Conservation (phyloP, 306 rosid genomes). For the Vigna angularis region DNA sequence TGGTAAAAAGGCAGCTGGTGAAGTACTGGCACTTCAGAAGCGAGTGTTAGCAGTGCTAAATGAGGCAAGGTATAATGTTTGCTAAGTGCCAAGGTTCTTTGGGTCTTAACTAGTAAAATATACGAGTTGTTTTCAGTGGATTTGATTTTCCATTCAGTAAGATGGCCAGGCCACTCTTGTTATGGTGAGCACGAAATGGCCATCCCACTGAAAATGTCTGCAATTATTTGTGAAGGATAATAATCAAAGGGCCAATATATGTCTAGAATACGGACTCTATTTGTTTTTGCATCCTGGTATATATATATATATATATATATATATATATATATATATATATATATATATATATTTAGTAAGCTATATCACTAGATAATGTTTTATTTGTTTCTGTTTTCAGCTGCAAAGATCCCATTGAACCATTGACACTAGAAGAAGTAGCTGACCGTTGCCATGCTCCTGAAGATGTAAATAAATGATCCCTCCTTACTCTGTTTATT, state of each 20-base stretch:
- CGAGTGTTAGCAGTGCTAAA: constrained; percentile 86
- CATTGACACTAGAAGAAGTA: constrained; percentile 50
- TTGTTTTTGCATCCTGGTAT: too few relatives aligned
- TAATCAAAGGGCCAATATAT: too few relatives aligned
- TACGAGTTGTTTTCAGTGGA: neutral
- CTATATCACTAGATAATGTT: constrained; percentile 11
- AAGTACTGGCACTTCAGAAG: constrained; percentile 93
- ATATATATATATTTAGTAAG: neutral
- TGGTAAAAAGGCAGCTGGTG: constrained; percentile 92
- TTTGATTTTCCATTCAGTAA: too few relatives aligned
- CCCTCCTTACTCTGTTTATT: neutral
- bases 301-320: too few relatives aligned
- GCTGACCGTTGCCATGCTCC: constrained; percentile 67
- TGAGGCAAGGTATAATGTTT: constrained; percentile 73
- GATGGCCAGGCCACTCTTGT: too few relatives aligned
- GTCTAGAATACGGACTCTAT: too few relatives aligned
- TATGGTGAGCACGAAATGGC: too few relatives aligned
- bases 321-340: too few relatives aligned
- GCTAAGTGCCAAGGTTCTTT: constrained; percentile 4
- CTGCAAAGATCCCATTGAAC: constrained; percentile 56
- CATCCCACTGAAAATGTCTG: too few relatives aligned
- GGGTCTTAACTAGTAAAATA: neutral
- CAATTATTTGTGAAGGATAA: too few relatives aligned
- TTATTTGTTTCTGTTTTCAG: constrained; percentile 49
- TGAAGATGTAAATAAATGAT: constrained; percentile 62